Base-by-base conservation (phyloP, 257 asterid genomes). In the Asclepias syriaca region DNA sequence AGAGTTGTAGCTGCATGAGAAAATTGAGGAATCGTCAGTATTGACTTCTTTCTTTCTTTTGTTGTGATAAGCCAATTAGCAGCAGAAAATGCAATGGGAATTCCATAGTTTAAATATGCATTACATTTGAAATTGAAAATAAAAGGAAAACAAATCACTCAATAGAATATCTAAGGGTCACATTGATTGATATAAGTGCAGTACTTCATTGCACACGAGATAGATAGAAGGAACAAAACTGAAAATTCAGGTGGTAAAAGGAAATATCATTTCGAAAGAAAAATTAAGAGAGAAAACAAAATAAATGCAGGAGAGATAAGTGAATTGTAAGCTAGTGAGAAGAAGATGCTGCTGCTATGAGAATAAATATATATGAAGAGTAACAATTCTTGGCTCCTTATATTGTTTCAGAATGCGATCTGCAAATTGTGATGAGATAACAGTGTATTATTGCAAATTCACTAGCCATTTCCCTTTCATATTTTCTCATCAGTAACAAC, bases 1-100 rank as follows among this genome's bases (percentile, higher is more conserved):
- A 92, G 74, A 76, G 96, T 93, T 13, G 97, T 90, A 82, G 97
- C 96, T 93, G 90, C 77, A 83, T 32, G 54, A 60, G 59, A 77
- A 65, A 67, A 53, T 45, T 64, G 54, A 66, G 61, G 50, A 73
- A 67, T 58, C 45, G 19, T 61, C 50, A 65, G 60, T 64, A 50
- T 43, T 32, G 45, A 22, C 70, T 70, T 51, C n/a, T 15, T 50
- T 50, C n/a, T 11, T 50, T 50, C 55, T 50, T 50, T 14, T 50
- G 19, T 48, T 6, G 43, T 27, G 1, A 57, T 1, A 34, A 32
- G n/a, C 24, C 34, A 18, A 34, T 19, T 43, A 51, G 13, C 27
- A 14, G 53, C 22, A 1, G 51, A 9, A 66, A 70, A 15, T 34
- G 37, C 8, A 39, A 55, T 0, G 12, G 24, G 24, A 55, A 37